These are phyloP conservation scores for Aspergillus diversus DNA, from an alignment of 495 filamentous ascomycete species.

Conservation along the genomic window DNA sequence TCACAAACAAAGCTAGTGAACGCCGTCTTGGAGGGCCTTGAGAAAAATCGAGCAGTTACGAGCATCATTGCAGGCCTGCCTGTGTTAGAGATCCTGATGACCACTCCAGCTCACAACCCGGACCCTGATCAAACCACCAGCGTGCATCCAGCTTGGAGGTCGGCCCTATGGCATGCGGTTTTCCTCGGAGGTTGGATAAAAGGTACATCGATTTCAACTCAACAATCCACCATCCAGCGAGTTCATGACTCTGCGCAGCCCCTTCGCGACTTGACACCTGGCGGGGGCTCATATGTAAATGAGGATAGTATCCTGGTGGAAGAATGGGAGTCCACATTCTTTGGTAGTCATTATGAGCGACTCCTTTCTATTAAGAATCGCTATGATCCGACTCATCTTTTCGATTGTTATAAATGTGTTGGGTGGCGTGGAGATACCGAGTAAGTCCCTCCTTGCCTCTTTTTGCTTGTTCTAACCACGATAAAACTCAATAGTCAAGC, in stretches of 20 bases:
- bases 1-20: conserved; percentile 21
- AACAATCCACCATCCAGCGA: neutral
- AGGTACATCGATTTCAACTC: neutral
- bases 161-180: conserved; percentile 28
- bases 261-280: conserved; percentile 25
- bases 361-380: conserved; percentile 51
- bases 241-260: conserved; percentile 12
- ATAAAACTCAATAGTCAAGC: neutral
- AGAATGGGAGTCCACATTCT: conserved; percentile 60
- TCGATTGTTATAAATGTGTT: conserved; percentile 35
- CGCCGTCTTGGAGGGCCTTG: conserved; percentile 18
- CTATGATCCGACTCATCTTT: conserved; percentile 55
- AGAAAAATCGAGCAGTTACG: neutral
- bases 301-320: conserved; percentile 56
- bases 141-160: conserved; percentile 25
- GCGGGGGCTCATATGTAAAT: conserved; percentile 28
- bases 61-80: conserved; percentile 10
- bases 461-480: neutral
- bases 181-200: conserved; percentile 22
- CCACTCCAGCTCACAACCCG: conserved; percentile 18
- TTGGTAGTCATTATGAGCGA: conserved; percentile 48
- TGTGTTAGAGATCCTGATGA: conserved; percentile 21
- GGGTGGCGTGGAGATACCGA: conserved; percentile 19
- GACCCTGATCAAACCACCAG: conserved; percentile 13
- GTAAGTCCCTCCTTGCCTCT: neutral